Conservation (phyloP, 179 eudicot genomes). For the Beta lomatogona region DNA sequence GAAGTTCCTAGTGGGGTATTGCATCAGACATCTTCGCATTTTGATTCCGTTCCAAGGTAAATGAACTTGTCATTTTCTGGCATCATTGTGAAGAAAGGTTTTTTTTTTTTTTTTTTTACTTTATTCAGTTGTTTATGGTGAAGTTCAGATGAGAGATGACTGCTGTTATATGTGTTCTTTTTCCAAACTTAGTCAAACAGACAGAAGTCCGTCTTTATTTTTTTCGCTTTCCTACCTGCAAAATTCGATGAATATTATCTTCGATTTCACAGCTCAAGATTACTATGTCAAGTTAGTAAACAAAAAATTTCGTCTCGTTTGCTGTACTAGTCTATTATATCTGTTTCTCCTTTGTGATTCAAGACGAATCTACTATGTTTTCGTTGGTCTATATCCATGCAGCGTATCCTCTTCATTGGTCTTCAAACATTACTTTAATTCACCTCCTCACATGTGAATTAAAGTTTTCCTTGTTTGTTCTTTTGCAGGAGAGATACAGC, state of each 20-base stretch:
- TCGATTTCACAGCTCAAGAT: not conserved
- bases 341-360: not conserved
- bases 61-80: not conserved
- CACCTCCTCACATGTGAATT: not conserved
- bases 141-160: not conserved
- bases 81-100: not conserved
- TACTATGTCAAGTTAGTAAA: not conserved
- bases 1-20: not conserved
- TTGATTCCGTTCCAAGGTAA: conserved; percentile 20
- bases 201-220: too few species aligned
- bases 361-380: not conserved
- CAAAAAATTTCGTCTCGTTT: not conserved
- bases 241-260: not conserved
- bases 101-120: too few species aligned
- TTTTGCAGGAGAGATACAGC: conserved; percentile 21
- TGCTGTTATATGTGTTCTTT: not conserved
- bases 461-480: not conserved
- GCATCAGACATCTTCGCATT: not conserved
- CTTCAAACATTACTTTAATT: not conserved
- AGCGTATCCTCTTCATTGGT: not conserved
- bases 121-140: not conserved
- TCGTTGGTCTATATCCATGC: not conserved
- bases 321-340: not conserved
- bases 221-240: not conserved
- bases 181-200: not conserved